phyloP scores from a whole-genome alignment of 306 rosid genomes.

The apple (Malus domestica) region DNA sequence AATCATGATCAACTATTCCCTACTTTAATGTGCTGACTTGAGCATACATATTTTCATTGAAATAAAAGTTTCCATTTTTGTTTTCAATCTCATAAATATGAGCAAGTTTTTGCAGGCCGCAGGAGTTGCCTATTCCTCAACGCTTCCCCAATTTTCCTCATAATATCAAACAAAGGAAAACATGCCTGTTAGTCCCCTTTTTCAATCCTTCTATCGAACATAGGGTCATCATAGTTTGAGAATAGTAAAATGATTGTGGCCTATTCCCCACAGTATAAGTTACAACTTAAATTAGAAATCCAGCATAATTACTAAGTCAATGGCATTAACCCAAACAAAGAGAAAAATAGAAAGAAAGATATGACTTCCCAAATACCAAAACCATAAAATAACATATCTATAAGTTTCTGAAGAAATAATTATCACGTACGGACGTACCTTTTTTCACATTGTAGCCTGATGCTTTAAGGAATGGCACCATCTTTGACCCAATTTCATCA shows the following conservation, averaged over 20 bases:
- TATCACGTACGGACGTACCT: conserved; percentile 36
- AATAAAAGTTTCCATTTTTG: not conserved
- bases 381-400: not conserved
- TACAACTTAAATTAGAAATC: not conserved
- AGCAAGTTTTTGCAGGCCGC: not conserved
- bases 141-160: not conserved
- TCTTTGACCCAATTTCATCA: conserved; percentile 84
- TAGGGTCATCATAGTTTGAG: not conserved
- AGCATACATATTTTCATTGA: not conserved
- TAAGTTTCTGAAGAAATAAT: not conserved
- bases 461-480: conserved; percentile 70
- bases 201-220: not conserved
- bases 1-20: not conserved
- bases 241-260: not conserved
- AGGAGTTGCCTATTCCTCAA: not conserved
- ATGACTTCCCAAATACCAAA: not conserved
- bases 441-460: conserved; percentile 96
- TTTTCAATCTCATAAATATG: not conserved
- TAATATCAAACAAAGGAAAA: not conserved
- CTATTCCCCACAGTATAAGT: not conserved
- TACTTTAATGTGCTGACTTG: not conserved
- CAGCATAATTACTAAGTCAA: not conserved
- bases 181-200: not conserved
- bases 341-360: not conserved
- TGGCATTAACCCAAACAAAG: not conserved